Conservation (phyloP, 768 basidiomycete species). For the Naganishia antarctica region DNA sequence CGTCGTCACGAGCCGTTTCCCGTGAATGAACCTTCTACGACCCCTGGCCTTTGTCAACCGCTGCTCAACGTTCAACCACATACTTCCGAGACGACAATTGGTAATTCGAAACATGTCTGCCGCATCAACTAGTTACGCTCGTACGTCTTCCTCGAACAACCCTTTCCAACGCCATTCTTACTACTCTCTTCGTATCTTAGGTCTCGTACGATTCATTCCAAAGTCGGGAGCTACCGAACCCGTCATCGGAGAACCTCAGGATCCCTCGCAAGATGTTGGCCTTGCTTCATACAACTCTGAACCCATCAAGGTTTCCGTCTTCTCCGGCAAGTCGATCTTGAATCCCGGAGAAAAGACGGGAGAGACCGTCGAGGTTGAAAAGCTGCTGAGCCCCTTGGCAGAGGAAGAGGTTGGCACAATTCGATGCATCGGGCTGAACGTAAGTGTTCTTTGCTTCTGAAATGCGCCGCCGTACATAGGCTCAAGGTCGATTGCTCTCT, state of each 20-base stretch:
- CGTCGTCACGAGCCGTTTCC: too few species aligned
- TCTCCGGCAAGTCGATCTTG: conserved; percentile 37
- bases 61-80: not conserved
- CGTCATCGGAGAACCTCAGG: conserved; percentile 45
- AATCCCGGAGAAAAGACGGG: conserved; percentile 42
- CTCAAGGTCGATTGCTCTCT: not conserved
- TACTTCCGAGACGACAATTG: not conserved
- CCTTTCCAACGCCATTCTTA: not conserved
- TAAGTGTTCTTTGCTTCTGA: conserved; percentile 27
- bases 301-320: conserved; percentile 42
- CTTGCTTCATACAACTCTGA: conserved; percentile 39
- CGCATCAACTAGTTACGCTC: conserved; percentile 8
- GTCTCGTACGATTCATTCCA: conserved; percentile 45
- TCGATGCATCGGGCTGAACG: conserved; percentile 49
- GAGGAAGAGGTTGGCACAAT: conserved; percentile 47
- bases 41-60: not conserved
- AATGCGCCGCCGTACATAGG: too few species aligned
- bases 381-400: conserved; percentile 41
- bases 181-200: not conserved
- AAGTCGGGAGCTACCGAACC: conserved; percentile 19
- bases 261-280: conserved; percentile 43
- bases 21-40: conserved; percentile 7
- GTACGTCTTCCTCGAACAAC: not conserved
- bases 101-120: not conserved
- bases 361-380: conserved; percentile 32